Base-by-base conservation (phyloP, 371 early-diverging fungal genomes). In the Mucor velutinosus region DNA sequence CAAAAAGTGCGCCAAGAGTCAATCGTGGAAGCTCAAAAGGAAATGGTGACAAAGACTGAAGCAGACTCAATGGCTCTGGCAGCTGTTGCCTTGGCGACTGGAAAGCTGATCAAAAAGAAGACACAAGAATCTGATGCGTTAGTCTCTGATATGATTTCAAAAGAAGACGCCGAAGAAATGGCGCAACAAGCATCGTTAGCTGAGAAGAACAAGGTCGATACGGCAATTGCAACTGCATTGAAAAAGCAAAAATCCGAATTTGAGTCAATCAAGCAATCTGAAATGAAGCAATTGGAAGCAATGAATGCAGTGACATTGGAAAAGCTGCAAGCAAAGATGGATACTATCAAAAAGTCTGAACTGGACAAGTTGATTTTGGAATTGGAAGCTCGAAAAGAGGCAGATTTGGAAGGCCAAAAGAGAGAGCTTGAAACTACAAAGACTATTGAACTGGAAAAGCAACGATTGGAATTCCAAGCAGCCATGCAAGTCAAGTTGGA, bases 61-160 rank as follows among this genome's bases (percentile, higher is more conserved):
- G 71, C 71, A 5, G 66, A 71, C 10, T 32, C 60, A 7, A 33
- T 62, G 45, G 63, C 58, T 14, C 41, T 62, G 62, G 71, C 66
- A 51, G 71, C 71, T 25, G 66, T 69, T 17, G 59, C 49, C 1
- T 15, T 58, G 12, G 39, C 68, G 4, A 63, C 19, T 19, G 64
- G 63, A 23, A 45, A 63, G 30, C 66, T 49, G 7, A 56, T 41
- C 23, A 35, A 56, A 6, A 39, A 66, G 47, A 35, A 21, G n/a
- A 32, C n/a, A 17, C 39, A 35, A 35, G 27, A 37, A 7, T 60
- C 39, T 0, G n/a, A 33, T 35, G 35, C 47, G 8, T 14, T 60
- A 15, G 19, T 25, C 17, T 53, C 60, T 14, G 67, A 62, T 23
- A 57, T 70, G 62, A 51, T 65, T 4, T 30, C 62, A 5, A 65